Percentiles rank a stretch among this genome's conserved stretches.
These are phyloP conservation scores for Debaryomyces prosopidis DNA, from an alignment of 805 yeast genomes.

Conservation along the genomic window DNA sequence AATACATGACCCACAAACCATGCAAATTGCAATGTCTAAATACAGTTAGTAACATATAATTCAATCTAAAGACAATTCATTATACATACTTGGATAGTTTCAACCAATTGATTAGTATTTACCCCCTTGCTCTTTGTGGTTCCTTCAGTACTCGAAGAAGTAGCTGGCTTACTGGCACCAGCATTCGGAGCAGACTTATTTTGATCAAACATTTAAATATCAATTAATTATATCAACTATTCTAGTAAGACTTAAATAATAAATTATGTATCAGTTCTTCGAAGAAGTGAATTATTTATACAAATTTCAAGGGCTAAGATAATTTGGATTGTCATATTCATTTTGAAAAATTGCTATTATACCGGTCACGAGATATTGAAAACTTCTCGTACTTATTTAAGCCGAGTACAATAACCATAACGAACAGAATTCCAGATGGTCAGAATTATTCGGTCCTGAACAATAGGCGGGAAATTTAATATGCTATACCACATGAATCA, in stretches of 20 bases:
- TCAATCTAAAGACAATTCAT: background rate
- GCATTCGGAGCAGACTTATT: background rate
- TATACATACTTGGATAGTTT: constrained; percentile 20
- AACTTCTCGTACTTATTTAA: background rate
- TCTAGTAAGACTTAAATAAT: background rate
- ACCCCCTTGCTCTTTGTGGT: background rate
- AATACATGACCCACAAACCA: constrained; percentile 63
- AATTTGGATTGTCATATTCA: background rate
- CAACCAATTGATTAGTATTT: constrained; percentile 10
- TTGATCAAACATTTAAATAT: constrained; percentile 1
- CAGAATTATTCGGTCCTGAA: background rate
- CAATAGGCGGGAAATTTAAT: too few relatives aligned
- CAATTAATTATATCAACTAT: background rate
- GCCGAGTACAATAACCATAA: background rate
- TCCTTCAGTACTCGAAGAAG: constrained; percentile 1
- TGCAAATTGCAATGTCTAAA: constrained; percentile 60
- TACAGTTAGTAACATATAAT: constrained; percentile 7
- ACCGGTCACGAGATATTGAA: background rate
- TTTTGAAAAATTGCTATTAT: background rate
- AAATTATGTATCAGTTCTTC: background rate
- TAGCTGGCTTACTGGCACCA: constrained; percentile 1
- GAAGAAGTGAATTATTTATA: background rate
- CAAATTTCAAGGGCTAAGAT: background rate
- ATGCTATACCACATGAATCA: too few relatives aligned
- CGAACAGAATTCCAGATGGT: background rate